phyloP scores from a whole-genome alignment of 2,329 filamentous ascomycete species.

The Xylaria sp. region DNA sequence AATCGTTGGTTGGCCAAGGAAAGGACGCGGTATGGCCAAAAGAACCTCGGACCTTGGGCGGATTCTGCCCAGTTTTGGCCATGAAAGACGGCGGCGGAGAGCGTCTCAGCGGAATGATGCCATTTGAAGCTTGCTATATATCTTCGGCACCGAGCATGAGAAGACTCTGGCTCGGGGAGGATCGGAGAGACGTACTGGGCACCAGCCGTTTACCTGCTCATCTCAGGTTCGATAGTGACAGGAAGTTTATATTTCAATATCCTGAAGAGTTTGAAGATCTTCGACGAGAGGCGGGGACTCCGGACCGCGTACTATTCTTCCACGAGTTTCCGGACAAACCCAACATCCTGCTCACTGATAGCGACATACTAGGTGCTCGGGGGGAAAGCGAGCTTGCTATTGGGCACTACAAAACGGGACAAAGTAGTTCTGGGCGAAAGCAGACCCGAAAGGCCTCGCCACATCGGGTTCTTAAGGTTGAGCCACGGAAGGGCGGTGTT shows the following conservation, averaged over 20 bases:
- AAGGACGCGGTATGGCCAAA: slow-evolving; percentile 42
- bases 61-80: slow-evolving; percentile 47
- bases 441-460: background rate
- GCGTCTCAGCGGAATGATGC: slow-evolving; percentile 56
- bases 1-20: slow-evolving; percentile 47
- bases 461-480: slow-evolving; percentile 31
- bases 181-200: slow-evolving; percentile 57
- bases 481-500: slow-evolving; percentile 40
- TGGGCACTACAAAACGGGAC: slow-evolving; percentile 14
- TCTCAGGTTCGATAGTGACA: slow-evolving; percentile 43
- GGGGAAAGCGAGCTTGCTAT: slow-evolving; percentile 43
- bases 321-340: slow-evolving; percentile 34
- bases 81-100: slow-evolving; percentile 29
- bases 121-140: slow-evolving; percentile 56
- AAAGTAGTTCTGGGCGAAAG: background rate
- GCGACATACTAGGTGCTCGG: slow-evolving; percentile 33
- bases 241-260: slow-evolving; percentile 39
- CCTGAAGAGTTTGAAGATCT: slow-evolving; percentile 38
- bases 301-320: slow-evolving; percentile 46
- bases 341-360: slow-evolving; percentile 36
- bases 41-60: slow-evolving; percentile 42
- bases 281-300: slow-evolving; percentile 39
- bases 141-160: slow-evolving; percentile 53
- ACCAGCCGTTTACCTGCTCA: slow-evolving; percentile 54
- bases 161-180: slow-evolving; percentile 55